Evolutionary conservation across 345 rosid species (phyloP).

Genomic region (Pugionium cornutum): DNA sequence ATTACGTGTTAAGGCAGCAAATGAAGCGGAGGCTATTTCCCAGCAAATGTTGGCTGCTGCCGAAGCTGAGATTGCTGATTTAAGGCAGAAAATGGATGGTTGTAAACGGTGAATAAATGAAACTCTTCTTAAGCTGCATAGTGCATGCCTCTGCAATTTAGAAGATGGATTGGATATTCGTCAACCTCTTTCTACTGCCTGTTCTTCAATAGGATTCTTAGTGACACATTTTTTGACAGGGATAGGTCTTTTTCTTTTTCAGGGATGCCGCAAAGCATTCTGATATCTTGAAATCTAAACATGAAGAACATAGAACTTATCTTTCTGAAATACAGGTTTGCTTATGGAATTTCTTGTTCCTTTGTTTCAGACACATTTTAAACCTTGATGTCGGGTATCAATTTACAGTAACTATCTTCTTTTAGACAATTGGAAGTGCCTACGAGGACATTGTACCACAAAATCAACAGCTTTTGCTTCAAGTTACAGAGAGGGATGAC

Average conservation of each 20-base stretch:
- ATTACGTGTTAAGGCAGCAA: slow-evolving; percentile 87
- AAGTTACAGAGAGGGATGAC: slow-evolving; percentile 95
- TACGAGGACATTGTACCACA: slow-evolving; percentile 95
- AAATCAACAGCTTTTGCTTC: slow-evolving; percentile 92
- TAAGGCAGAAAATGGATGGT: slow-evolving; percentile 78
- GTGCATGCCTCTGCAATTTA: slow-evolving; percentile 13
- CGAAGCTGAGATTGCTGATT: slow-evolving; percentile 97
- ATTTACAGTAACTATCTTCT: slow-evolving; percentile 43
- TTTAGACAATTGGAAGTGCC: slow-evolving; percentile 88
- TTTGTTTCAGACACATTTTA: slow-evolving; percentile 26
- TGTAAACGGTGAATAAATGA: slow-evolving; percentile 62
- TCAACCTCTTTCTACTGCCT: background rate
- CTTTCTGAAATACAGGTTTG: slow-evolving; percentile 92
- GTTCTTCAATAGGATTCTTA: slow-evolving; percentile 1
- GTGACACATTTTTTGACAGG: slow-evolving; percentile 1
- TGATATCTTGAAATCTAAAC: slow-evolving; percentile 75
- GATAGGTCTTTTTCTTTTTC: slow-evolving; percentile 36
- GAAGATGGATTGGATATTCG: slow-evolving; percentile 1
- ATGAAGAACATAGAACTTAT: slow-evolving; percentile 88
- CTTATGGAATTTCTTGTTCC: slow-evolving; percentile 15
- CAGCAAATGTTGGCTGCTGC: slow-evolving; percentile 95
- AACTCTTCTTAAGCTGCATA: slow-evolving; percentile 5
- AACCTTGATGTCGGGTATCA: slow-evolving; percentile 30
- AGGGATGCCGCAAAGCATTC: slow-evolving; percentile 67
- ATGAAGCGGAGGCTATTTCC: slow-evolving; percentile 93